Percentiles rank a stretch among this genome's conserved stretches.
Conservation (phyloP, 768 basidiomycete species). For the Lyophyllum shimeji region DNA sequence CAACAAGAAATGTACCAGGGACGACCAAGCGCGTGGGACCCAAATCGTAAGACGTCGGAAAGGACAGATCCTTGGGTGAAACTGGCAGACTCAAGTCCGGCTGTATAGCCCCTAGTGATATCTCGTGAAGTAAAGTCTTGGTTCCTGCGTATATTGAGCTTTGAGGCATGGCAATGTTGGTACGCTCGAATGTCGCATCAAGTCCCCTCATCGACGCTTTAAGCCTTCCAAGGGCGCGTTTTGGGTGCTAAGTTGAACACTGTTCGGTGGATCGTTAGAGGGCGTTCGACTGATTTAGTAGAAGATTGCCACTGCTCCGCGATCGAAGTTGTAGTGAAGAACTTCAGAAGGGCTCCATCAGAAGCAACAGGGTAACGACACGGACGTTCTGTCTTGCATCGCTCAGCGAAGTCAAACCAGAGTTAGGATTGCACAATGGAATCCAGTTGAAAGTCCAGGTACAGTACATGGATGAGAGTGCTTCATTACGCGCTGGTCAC, state of each 20-base stretch:
- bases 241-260: not conserved
- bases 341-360: too few relatives aligned
- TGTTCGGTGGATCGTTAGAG: not conserved
- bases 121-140: slow-evolving; percentile 1
- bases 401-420: too few relatives aligned
- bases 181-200: not conserved
- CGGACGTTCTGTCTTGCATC: too few relatives aligned
- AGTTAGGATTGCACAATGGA: too few relatives aligned
- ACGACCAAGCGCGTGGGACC: slow-evolving; percentile 12
- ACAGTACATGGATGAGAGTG: too few relatives aligned
- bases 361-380: too few relatives aligned
- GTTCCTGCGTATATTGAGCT: slow-evolving; percentile 14
- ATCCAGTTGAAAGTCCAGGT: too few relatives aligned
- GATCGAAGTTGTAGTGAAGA: not conserved
- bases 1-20: slow-evolving; percentile 5
- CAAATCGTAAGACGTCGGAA: slow-evolving; percentile 16
- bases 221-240: not conserved
- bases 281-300: not conserved
- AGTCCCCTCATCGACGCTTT: not conserved
- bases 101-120: not conserved
- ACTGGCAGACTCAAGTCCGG: slow-evolving; percentile 6
- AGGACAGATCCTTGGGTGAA: slow-evolving; percentile 9
- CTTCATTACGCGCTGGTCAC: too few relatives aligned
- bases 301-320: not conserved
- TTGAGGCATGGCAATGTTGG: slow-evolving; percentile 4